Evolutionary conservation across 129 eudicot species (phyloP).

Genomic region (Lactuca sativa): DNA sequence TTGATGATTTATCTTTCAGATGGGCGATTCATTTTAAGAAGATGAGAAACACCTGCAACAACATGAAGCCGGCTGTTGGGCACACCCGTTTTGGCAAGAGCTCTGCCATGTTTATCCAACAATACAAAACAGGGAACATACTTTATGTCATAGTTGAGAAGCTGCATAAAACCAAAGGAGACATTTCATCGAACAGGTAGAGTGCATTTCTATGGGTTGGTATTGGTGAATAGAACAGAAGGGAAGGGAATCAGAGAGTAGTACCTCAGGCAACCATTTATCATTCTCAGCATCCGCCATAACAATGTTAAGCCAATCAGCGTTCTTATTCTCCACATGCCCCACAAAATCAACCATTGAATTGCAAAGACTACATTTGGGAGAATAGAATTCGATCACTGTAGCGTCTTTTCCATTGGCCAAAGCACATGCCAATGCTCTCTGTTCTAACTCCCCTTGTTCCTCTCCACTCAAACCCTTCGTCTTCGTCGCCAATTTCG

Average conservation of each 20-base stretch:
- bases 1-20: conserved; percentile 20
- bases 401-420: conserved; percentile 80
- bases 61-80: conserved; percentile 87
- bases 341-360: conserved; percentile 66
- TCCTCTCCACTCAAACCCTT: conserved; percentile 52
- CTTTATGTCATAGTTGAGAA: conserved; percentile 84
- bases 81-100: conserved; percentile 88
- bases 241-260: conserved; percentile 4
- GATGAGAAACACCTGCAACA: conserved; percentile 92
- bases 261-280: conserved; percentile 95
- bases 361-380: conserved; percentile 77
- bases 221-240: background rate
- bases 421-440: conserved; percentile 80
- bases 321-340: conserved; percentile 75
- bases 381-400: conserved; percentile 79
- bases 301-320: conserved; percentile 82
- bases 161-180: conserved; percentile 45
- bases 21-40: conserved; percentile 59
- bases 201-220: background rate
- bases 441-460: conserved; percentile 85
- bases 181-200: background rate
- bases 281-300: conserved; percentile 98
- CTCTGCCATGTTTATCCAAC: conserved; percentile 77
- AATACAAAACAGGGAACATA: conserved; percentile 96
- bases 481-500: conserved; percentile 8